These are phyloP conservation scores for Phytopythium mirpurense DNA, from an alignment of 352 stramenopile genomes.

Conservation along the genomic window DNA sequence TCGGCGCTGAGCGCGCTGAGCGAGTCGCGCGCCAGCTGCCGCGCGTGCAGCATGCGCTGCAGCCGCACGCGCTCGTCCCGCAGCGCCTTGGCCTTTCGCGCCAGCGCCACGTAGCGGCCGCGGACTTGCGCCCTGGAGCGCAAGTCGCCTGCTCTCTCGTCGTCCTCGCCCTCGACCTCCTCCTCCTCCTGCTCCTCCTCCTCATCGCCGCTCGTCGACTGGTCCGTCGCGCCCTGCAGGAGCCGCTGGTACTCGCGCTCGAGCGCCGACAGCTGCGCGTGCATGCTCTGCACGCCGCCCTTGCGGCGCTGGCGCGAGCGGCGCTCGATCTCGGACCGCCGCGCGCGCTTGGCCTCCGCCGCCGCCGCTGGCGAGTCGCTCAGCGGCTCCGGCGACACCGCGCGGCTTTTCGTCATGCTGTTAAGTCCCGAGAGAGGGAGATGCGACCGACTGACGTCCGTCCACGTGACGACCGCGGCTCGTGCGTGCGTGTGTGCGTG, in stretches of 20 bases:
- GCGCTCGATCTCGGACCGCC: slow-evolving; percentile 58
- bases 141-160: slow-evolving; percentile 11
- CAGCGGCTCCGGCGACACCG: too few species aligned
- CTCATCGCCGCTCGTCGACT: slow-evolving; percentile 1
- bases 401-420: too few species aligned
- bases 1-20: slow-evolving; percentile 20
- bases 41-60: slow-evolving; percentile 41
- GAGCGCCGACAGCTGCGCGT: slow-evolving; percentile 40
- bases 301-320: slow-evolving; percentile 50
- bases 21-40: slow-evolving; percentile 54
- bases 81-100: slow-evolving; percentile 33
- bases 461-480: too few species aligned
- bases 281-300: slow-evolving; percentile 44
- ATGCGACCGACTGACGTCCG: too few species aligned
- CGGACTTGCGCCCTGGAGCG: too few species aligned
- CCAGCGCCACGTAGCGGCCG: slow-evolving; percentile 30
- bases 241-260: slow-evolving; percentile 41
- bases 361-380: not conserved
- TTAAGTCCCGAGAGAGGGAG: too few species aligned
- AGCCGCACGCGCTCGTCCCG: slow-evolving; percentile 45
- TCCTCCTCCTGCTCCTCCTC: slow-evolving; percentile 9
- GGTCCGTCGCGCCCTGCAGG: not conserved
- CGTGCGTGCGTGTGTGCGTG: too few species aligned
- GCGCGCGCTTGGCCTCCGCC: slow-evolving; percentile 25
- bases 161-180: slow-evolving; percentile 13